Evolutionary conservation across 2,329 filamentous ascomycete species (phyloP).

Genomic region (Macrophomina pseudophaseolina): DNA sequence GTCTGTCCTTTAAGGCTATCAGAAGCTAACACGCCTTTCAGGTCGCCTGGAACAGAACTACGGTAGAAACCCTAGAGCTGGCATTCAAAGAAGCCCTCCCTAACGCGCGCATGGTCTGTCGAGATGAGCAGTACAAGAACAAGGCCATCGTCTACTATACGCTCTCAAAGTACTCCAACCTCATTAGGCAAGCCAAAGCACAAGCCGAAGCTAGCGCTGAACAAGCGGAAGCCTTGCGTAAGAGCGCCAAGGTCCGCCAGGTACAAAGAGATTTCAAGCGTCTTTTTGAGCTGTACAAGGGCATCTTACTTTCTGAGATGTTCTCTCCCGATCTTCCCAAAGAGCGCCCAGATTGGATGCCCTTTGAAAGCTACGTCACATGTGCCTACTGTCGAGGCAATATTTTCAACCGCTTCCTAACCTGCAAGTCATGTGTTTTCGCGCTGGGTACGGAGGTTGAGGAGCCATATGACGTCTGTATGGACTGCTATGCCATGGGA

Average conservation of each 20-base stretch:
- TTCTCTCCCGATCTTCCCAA: conserved; percentile 68
- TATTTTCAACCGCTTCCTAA: conserved; percentile 96
- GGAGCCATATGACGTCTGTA: conserved; percentile 92
- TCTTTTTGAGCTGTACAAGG: conserved; percentile 77
- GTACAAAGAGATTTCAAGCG: conserved; percentile 82
- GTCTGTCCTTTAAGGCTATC: too few species aligned
- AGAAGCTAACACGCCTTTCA: too few species aligned
- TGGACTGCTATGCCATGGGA: conserved; percentile 99
- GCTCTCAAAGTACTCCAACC: conserved; percentile 73
- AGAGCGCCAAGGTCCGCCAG: conserved; percentile 64
- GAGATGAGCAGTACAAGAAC: conserved; percentile 98
- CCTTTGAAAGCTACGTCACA: conserved; percentile 88
- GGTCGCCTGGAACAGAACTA: conserved; percentile 96
- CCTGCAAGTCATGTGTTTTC: conserved; percentile 82
- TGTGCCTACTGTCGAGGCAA: conserved; percentile 96
- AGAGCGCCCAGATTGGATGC: conserved; percentile 76
- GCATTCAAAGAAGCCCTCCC: conserved; percentile 87
- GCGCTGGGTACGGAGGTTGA: conserved; percentile 71
- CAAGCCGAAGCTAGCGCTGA: conserved; percentile 54
- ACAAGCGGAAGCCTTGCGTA: conserved; percentile 45
- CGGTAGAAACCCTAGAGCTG: conserved; percentile 85
- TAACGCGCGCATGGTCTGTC: conserved; percentile 86
- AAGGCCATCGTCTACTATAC: conserved; percentile 94
- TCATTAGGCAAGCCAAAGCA: conserved; percentile 63
- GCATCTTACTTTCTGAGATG: conserved; percentile 83